Base-by-base conservation (phyloP, 495 filamentous ascomycete genomes). In the Penicillium goetzii region DNA sequence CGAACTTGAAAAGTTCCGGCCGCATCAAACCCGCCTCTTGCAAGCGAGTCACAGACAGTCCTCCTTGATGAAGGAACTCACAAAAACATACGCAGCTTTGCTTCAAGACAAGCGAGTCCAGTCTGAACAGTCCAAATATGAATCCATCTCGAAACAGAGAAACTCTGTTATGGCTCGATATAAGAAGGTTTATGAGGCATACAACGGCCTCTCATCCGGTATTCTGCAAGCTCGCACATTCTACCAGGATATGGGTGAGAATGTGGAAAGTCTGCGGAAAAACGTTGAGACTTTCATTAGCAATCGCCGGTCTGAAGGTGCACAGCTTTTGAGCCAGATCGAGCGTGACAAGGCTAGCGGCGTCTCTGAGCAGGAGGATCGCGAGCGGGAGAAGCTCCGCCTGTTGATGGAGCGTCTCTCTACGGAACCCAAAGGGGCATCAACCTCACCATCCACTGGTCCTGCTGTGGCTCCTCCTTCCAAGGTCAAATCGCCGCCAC, bases 231-330 rank as follows among this genome's bases (percentile, higher is more conserved):
- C 95, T 14, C 92, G 92, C 71, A 89, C 86, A 33, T 99, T 97
- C 84, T 99, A 99, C 73, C 85, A 84, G 7, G 95, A 98, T 72
- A 99, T 98, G 92, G 89, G 85, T 66, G 92, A 98, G 56, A 97
- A 93, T 1, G 93, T 96, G 2, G 92, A 97, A 49, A 96, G 90
- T 69, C 80, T 98, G n/a, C 88, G 91, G 61, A 94, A 97, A 81
- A 99, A 99, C 68, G 94, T 98, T 14, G 93, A 97, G 67, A 90
- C 89, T 4, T 99, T 98, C 72, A 94, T 99, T 60, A 94, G 90
- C 80, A 99, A 98, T 69, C 86, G 95, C 36, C 84, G 93, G 50
- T 89, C 92, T 1, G 95, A 99, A 76, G 95, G 95, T 21, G 92
- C 93, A 2, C 91, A 96, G 70, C 82, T 98, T 26, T 82, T 99